Base-by-base conservation (phyloP, 73 alveolate species). In the Paramecium sonneborni region DNA sequence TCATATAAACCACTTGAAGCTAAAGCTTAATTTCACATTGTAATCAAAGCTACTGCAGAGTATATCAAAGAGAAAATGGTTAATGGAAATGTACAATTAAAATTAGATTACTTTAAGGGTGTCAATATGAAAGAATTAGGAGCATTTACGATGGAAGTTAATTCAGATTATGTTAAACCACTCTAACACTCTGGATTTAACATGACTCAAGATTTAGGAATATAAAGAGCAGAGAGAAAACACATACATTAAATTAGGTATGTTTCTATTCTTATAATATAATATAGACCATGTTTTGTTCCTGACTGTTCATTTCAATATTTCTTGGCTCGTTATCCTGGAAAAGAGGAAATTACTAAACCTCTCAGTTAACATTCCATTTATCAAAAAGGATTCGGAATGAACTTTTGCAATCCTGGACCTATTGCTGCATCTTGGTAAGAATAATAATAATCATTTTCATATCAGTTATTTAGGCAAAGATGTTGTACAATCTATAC, bases 251-350 rank as follows among this genome's bases (percentile, higher is more conserved):
- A 69, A 44, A 85, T 85, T 48, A 44, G 92, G 92, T 35, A 35
- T 4, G 6, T n/a, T n/a, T 84, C 46, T 44, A 7, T 0, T 18
- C 12, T 84, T n/a, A n/a, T n/a, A n/a, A n/a, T n/a, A n/a, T n/a
- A n/a, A n/a, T n/a, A n/a, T n/a, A 86, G 93, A 68, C 93, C 93
- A 38, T 86, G 93, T 76, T 86, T 86, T 67, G 93, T 86, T n/a
- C 93, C 93, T 14, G 93, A 86, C 43, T 62, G 67, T 62, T 41
- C 84, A 28, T 86, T 86, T 85, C 62, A 76, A 86, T 86, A 86
- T 38, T 30, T 76, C 5, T 62, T 86, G 43, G 69, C 93, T 58
- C 62, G 93, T 39, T 86, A 86, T 58, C 87, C 93, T 15, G 93
- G 93, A 24, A 86, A 86, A 21, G 93, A 86, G 44, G 93, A 86